Evolutionary conservation across 352 stramenopile species (phyloP).

Genomic region (Ophiocytium majus): DNA sequence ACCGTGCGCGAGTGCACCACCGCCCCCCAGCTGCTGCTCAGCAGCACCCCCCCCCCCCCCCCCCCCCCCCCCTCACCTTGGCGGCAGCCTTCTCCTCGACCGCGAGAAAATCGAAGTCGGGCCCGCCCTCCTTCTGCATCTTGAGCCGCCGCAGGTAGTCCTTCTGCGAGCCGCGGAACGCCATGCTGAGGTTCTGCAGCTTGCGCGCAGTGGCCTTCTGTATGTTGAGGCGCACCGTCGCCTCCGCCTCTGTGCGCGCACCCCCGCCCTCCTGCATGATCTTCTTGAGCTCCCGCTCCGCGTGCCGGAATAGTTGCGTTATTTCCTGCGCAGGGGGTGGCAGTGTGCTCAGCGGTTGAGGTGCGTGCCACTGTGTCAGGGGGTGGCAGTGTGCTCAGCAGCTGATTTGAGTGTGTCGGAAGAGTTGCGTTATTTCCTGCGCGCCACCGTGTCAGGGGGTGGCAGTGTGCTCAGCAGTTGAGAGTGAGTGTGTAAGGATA

Average conservation of each 20-base stretch:
- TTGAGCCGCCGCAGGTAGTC: conserved; percentile 94
- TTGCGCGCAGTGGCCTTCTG: conserved; percentile 83
- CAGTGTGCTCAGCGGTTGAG: too few relatives aligned
- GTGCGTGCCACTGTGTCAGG: too few relatives aligned
- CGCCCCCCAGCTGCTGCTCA: too few relatives aligned
- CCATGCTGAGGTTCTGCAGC: conserved; percentile 89
- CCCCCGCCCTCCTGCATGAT: conserved; percentile 30
- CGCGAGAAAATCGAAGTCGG: conserved; percentile 59
- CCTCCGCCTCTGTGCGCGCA: neutral
- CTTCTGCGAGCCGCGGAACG: conserved; percentile 95
- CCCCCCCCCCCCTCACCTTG: conserved; percentile 32
- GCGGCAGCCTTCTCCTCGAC: conserved; percentile 43
- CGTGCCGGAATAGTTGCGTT: conserved; percentile 39
- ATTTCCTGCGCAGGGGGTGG: conserved; percentile 40
- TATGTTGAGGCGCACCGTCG: conserved; percentile 61
- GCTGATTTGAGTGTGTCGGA: neutral
- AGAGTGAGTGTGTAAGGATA: too few relatives aligned
- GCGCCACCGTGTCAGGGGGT: too few relatives aligned
- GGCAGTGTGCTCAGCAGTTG: too few relatives aligned
- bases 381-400: too few relatives aligned
- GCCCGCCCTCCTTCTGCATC: conserved; percentile 79
- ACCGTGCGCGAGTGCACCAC: too few relatives aligned
- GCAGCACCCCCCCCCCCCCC: too few relatives aligned
- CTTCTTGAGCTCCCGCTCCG: conserved; percentile 48
- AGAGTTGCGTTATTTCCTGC: neutral